phyloP scores from a whole-genome alignment of 1,139 yeast species.

The Lodderomyces oxycetoniae region DNA sequence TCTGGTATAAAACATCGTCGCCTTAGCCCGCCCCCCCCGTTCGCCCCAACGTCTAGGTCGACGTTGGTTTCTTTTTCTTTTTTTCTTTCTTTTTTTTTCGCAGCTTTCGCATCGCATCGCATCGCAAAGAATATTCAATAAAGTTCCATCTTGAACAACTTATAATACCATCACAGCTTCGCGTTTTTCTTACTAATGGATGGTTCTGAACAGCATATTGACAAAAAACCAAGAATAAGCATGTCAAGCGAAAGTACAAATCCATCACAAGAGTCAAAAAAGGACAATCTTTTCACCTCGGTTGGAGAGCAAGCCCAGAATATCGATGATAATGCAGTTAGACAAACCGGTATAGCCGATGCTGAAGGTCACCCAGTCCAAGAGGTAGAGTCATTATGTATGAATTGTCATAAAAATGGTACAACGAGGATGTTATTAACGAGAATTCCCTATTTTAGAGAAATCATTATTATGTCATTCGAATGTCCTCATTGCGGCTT shows the following conservation, averaged over 20 bases:
- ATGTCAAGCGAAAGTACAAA: conserved; percentile 8
- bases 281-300: too few relatives aligned
- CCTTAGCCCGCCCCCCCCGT: too few relatives aligned
- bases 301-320: conserved; percentile 57
- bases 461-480: conserved; percentile 90
- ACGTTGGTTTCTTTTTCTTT: too few relatives aligned
- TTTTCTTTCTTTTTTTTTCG: too few relatives aligned
- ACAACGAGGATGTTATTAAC: conserved; percentile 79
- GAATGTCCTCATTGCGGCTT: conserved; percentile 93
- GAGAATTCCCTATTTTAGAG: conserved; percentile 85
- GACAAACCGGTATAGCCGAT: conserved; percentile 62
- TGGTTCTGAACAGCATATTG: conserved; percentile 13
- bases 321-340: conserved; percentile 18
- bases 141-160: too few relatives aligned
- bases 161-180: too few relatives aligned
- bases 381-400: conserved; percentile 90
- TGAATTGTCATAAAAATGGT: conserved; percentile 91
- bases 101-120: too few relatives aligned
- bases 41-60: too few relatives aligned
- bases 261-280: conserved; percentile 32
- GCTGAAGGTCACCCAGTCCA: conserved; percentile 96
- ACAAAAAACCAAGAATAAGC: conserved; percentile 13
- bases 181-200: conserved; percentile 3
- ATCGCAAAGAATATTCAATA: too few relatives aligned
- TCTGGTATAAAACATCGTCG: too few relatives aligned